Percentiles rank a stretch among this genome's conserved stretches.
Evolutionary conservation across 169 alveolate species (phyloP).

Genomic region (Theileria luwenshuni): DNA sequence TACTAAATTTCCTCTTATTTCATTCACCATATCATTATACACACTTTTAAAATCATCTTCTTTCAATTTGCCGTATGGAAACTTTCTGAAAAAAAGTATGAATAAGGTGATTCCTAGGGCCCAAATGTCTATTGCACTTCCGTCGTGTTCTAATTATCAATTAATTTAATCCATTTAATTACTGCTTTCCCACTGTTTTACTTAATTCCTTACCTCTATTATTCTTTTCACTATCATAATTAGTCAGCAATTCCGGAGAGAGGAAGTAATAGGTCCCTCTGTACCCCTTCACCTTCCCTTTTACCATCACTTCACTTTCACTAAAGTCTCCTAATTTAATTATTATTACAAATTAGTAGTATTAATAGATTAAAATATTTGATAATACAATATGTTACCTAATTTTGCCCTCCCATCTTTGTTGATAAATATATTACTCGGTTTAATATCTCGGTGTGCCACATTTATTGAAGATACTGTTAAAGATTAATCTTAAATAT

Average conservation of each 20-base stretch:
- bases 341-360: too few species aligned
- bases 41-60: too few species aligned
- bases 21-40: too few species aligned
- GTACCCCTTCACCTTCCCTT: slow-evolving; percentile 38
- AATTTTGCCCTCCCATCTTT: slow-evolving; percentile 57
- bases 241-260: slow-evolving; percentile 43
- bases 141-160: slow-evolving; percentile 23
- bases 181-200: background rate
- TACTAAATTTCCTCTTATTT: too few species aligned
- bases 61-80: slow-evolving; percentile 18
- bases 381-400: background rate
- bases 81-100: slow-evolving; percentile 34
- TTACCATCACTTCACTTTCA: slow-evolving; percentile 47
- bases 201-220: background rate
- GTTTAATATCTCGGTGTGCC: slow-evolving; percentile 75
- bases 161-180: background rate
- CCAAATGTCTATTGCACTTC: slow-evolving; percentile 52
- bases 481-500: background rate
- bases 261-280: slow-evolving; percentile 42
- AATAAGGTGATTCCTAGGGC: slow-evolving; percentile 47
- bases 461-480: slow-evolving; percentile 47
- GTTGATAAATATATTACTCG: slow-evolving; percentile 69
- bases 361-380: too few species aligned
- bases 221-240: background rate
- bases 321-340: slow-evolving; percentile 69